Evolutionary conservation across 106 monocot species (phyloP).

Genomic region (Dioscorea zingiberensis): DNA sequence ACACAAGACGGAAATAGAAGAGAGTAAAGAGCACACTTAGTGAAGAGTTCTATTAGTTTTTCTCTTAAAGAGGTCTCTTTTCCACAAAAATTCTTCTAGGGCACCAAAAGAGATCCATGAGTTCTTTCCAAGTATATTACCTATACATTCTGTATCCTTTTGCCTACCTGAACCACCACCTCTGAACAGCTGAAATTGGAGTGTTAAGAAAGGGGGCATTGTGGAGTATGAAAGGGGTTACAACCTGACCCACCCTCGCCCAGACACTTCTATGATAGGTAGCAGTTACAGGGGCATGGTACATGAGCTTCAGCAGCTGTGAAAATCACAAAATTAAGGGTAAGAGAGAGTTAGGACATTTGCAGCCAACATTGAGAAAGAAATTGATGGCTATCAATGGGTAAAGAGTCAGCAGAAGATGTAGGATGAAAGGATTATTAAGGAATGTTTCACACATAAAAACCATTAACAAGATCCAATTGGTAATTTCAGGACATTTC

Average conservation of each 20-base stretch:
- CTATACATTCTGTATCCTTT: background rate
- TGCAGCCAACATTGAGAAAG: background rate
- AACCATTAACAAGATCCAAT: no score
- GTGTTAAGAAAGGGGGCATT: constrained; percentile 21
- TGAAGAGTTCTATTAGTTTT: no score
- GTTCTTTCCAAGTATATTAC: background rate
- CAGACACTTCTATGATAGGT: constrained; percentile 30
- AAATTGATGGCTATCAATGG: background rate
- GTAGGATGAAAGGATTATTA: background rate
- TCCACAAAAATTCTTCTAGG: no score
- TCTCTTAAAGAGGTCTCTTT: no score
- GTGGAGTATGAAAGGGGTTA: constrained; percentile 9
- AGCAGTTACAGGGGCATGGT: constrained; percentile 26
- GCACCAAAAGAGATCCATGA: no score
- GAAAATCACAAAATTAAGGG: background rate
- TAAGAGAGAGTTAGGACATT: background rate
- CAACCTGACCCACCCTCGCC: constrained; percentile 17
- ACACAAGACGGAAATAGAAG: no score
- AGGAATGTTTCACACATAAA: background rate
- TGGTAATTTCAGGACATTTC: no score
- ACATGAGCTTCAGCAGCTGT: constrained; percentile 48
- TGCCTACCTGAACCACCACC: constrained; percentile 21
- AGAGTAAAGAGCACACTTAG: no score
- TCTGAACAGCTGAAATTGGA: constrained; percentile 25
- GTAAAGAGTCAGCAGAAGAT: background rate